phyloP scores from a whole-genome alignment of 192 early-diverging fungal species.

The Coemansia sp. region DNA sequence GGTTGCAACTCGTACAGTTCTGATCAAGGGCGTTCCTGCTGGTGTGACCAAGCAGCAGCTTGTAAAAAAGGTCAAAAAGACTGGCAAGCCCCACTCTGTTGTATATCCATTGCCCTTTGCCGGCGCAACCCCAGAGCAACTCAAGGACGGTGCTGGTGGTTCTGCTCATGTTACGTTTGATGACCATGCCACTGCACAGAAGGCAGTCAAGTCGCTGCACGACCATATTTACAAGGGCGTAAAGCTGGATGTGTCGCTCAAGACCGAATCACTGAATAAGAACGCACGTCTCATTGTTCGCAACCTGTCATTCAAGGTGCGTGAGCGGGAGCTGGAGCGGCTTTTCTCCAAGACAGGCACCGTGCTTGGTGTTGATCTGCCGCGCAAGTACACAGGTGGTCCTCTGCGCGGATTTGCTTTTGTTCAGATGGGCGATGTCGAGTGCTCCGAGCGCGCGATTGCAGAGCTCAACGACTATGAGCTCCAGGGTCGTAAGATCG shows the following conservation, averaged over 20 bases:
- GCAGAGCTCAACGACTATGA: slow-evolving; percentile 70
- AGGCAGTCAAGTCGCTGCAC: slow-evolving; percentile 64
- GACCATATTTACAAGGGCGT: slow-evolving; percentile 76
- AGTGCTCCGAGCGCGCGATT: slow-evolving; percentile 71
- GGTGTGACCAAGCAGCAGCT: slow-evolving; percentile 73
- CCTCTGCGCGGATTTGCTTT: slow-evolving; percentile 88
- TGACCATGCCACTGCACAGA: slow-evolving; percentile 37
- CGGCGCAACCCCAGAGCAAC: slow-evolving; percentile 41
- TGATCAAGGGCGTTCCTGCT: slow-evolving; percentile 58
- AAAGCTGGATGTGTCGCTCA: slow-evolving; percentile 56
- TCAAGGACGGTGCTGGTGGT: slow-evolving; percentile 44
- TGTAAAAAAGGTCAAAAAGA: slow-evolving; percentile 66
- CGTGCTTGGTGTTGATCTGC: slow-evolving; percentile 70
- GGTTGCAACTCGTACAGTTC: slow-evolving; percentile 26
- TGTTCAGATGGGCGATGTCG: slow-evolving; percentile 75
- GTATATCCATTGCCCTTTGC: slow-evolving; percentile 59
- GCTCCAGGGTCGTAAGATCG: slow-evolving; percentile 70
- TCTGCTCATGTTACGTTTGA: slow-evolving; percentile 47
- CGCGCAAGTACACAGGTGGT: slow-evolving; percentile 71
- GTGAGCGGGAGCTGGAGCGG: slow-evolving; percentile 64
- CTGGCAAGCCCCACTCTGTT: slow-evolving; percentile 60
- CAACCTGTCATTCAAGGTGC: slow-evolving; percentile 77
- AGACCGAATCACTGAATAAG: slow-evolving; percentile 56
- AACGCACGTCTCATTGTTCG: slow-evolving; percentile 81
- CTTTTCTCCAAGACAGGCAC: slow-evolving; percentile 69